Base-by-base conservation (phyloP, 345 rosid species). In the Lepidium sativum region DNA sequence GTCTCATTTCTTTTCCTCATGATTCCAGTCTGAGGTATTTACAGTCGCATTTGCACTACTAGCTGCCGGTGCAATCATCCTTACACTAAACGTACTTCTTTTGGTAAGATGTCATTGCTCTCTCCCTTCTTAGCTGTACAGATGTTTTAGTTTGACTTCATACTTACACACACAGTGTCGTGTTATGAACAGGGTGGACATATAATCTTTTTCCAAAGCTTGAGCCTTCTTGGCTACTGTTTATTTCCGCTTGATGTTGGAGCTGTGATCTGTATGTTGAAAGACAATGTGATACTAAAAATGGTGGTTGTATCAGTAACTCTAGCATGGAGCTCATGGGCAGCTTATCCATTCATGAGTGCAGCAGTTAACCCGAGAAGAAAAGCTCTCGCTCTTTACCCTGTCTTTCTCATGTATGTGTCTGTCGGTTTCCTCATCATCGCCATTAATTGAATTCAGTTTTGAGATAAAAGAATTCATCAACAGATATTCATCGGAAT, bases 31-130 rank as follows among this genome's bases (percentile, higher is more conserved):
- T 18, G 92, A 94, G 77, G 95, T 94, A 38, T 94, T 94, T 63
- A 96, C 97, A 1, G 97, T 88, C 74, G 99, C 99, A 69, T 90
- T 94, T 76, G 99, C 97, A 15, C 80, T 94, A 37, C 86, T 94
- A 48, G 99, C 96, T 11, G 88, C 92, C 9, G 96, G 99, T 21
- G 99, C 96, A 52, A 82, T 94, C 25, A 88, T 94, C 62, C 84
- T 94, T 81, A 94, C 99, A 25, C 73, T 88, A 77, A 94, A 90
- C 45, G 99, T 90, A 68, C 83, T 90, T 48, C 87, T 94, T 48
- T 78, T 94, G 89, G 99, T 94, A 86, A 78, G 49, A 7, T 7
- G 3, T 0, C 18, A 18, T 5, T 32, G 12, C 32, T 8, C 8
- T 23, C 58, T 14, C 57, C 39, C 13, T 27, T 10, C 13, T 8